phyloP scores from a whole-genome alignment of 75 land plant species.

The Pinus albicaulis region DNA sequence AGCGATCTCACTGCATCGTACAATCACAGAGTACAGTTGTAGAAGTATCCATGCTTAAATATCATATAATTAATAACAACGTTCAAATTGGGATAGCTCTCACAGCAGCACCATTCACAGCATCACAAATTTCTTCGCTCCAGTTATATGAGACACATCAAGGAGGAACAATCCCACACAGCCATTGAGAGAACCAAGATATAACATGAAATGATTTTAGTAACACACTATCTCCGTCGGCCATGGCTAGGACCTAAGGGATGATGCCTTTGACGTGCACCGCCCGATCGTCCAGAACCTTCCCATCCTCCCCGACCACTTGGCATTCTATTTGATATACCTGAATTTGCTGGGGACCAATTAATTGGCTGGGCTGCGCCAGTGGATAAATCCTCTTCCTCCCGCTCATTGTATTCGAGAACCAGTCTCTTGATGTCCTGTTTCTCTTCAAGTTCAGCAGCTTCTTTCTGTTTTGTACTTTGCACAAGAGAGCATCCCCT shows the following conservation, averaged over 20 bases:
- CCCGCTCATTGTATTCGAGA: conserved; percentile 94
- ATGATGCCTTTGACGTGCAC: conserved; percentile 55
- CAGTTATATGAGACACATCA: background rate
- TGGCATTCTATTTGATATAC: conserved; percentile 21
- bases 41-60: background rate
- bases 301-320: conserved; percentile 33
- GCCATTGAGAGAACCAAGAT: background rate
- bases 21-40: too few relatives aligned
- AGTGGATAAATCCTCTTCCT: conserved; percentile 81
- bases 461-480: conserved; percentile 95
- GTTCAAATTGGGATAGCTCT: background rate
- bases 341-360: conserved; percentile 40
- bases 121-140: background rate
- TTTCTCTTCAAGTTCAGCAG: conserved; percentile 97
- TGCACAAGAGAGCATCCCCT: conserved; percentile 91
- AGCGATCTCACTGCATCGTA: background rate
- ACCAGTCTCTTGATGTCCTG: conserved; percentile 87
- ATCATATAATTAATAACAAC: background rate
- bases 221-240: conserved; percentile 23
- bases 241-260: conserved; percentile 32
- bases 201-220: background rate
- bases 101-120: background rate
- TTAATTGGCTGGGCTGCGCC: conserved; percentile 50
- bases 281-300: conserved; percentile 20
- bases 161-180: background rate